Evolutionary conservation across 73 alveolate species (phyloP), one percentile per base, ranked within the genome.

Genomic region (Symbiodinium pilosum): DNA sequence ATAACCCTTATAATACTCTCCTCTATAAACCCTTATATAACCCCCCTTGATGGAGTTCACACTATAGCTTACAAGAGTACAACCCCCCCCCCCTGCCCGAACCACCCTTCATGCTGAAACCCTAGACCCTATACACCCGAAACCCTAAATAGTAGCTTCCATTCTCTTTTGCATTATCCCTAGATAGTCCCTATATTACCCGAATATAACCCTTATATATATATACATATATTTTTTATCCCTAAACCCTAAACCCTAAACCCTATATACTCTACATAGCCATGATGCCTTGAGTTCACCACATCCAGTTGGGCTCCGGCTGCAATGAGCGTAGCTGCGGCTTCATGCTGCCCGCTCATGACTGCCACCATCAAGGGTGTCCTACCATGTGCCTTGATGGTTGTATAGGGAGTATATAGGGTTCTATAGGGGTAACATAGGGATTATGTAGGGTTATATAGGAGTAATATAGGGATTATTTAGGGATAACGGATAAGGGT

Each of bases 261-360:
- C 59, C 59, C 59, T 47, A 47, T 9, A 47, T 14, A 6, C 59
- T 47, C 6, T 9, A 6, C 59, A 9, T 47, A 14, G 64, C n/a
- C 56, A 47, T 11, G 69, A 87, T 20, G 71, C 86, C 56, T 59
- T 87, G 86, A 9, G 73, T 40, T 59, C 85, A 87, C 95, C 24
- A 87, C 59, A 16, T 59, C 69, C 43, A 87, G 32, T 16, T 56
- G 64, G 64, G 73, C 73, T 5, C 73, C 73, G 73, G 73, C 73
- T 5, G 73, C 73, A 56, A 47, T 47, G 64, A 47, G 64, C 64
- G 64, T 47, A 16, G 64, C 64, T 47, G 64, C 64, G 64, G 64
- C 64, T 47, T 47, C 64, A 47, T 47, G 64, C 64, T 47, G 64
- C 64, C 64, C 64, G 64, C 64, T 47, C 64, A 47, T 47, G 64